Evolutionary conservation across 2,329 filamentous ascomycete species (phyloP).

Genomic region (Exophiala spinifera): DNA sequence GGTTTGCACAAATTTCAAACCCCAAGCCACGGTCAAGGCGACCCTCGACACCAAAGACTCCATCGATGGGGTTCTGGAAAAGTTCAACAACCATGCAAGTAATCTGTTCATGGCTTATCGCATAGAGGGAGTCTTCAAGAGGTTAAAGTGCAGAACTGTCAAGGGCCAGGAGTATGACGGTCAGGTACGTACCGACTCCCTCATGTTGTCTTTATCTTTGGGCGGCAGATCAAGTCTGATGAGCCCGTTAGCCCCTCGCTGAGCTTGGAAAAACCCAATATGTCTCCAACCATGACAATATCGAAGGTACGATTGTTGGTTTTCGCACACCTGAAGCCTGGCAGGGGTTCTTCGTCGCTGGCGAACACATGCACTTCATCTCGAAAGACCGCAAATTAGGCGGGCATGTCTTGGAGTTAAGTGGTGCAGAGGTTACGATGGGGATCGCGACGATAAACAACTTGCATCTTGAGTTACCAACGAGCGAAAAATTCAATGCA

Average conservation of each 20-base stretch:
- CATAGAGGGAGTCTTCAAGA: slow-evolving; percentile 29
- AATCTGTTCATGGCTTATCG: slow-evolving; percentile 34
- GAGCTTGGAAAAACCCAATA: slow-evolving; percentile 42
- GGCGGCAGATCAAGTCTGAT: neutral
- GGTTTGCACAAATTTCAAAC: slow-evolving; percentile 33
- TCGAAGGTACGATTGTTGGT: slow-evolving; percentile 43
- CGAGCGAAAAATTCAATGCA: slow-evolving; percentile 39
- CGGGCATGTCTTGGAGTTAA: slow-evolving; percentile 43
- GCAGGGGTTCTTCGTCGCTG: slow-evolving; percentile 42
- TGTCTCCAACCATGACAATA: slow-evolving; percentile 37
- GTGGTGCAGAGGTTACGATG: slow-evolving; percentile 34
- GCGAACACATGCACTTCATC: slow-evolving; percentile 45
- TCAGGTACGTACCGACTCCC: slow-evolving; percentile 16
- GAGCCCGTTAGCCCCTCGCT: slow-evolving; percentile 18
- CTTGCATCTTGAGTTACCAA: slow-evolving; percentile 41
- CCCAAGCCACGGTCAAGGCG: slow-evolving; percentile 27
- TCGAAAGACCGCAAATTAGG: slow-evolving; percentile 36
- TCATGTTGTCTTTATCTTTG: too few relatives aligned
- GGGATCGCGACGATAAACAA: slow-evolving; percentile 38
- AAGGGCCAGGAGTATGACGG: slow-evolving; percentile 33
- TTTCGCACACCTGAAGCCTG: slow-evolving; percentile 41
- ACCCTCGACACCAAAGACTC: slow-evolving; percentile 27
- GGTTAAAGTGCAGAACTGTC: slow-evolving; percentile 32
- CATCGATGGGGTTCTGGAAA: slow-evolving; percentile 25
- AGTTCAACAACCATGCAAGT: slow-evolving; percentile 22